These are phyloP conservation scores for Ilex asprella DNA, from an alignment of 257 asterid genomes.

Conservation along the genomic window DNA sequence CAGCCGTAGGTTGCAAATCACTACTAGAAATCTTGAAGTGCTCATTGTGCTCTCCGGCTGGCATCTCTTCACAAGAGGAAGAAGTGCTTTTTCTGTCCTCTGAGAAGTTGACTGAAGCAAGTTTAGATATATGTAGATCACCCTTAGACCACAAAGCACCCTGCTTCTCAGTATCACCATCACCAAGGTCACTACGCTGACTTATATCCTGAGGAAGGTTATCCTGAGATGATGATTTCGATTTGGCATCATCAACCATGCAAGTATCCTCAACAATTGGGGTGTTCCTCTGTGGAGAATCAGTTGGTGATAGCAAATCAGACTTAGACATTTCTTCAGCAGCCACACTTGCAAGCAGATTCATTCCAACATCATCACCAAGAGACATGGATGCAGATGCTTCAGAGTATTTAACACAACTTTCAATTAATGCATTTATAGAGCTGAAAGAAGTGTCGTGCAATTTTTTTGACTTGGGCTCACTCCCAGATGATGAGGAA, in stretches of 20 bases:
- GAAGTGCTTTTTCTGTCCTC: conserved; percentile 14
- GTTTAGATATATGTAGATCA: conserved; percentile 10
- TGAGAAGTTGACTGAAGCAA: conserved; percentile 2
- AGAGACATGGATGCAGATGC: conserved; percentile 32
- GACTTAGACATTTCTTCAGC: conserved; percentile 48
- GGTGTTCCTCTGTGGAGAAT: conserved; percentile 27
- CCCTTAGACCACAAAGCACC: conserved; percentile 9
- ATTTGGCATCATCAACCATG: conserved; percentile 25
- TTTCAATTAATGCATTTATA: conserved; percentile 59
- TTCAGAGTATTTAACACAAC: conserved; percentile 54
- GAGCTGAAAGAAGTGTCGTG: conserved; percentile 39
- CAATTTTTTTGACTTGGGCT: conserved; percentile 19
- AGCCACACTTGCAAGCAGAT: conserved; percentile 66
- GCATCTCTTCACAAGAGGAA: conserved; percentile 15
- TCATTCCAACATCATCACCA: conserved; percentile 55
- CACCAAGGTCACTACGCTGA: conserved; percentile 13
- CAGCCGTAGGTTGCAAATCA: conserved; percentile 12
- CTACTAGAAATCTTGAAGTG: conserved; percentile 12
- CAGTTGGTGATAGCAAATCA: conserved; percentile 27
- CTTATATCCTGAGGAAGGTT: conserved; percentile 6
- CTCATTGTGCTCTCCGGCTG: conserved; percentile 13
- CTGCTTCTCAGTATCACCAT: conserved; percentile 29
- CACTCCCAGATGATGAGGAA: conserved; percentile 17
- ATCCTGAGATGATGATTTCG: conserved; percentile 23
- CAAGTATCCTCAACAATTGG: conserved; percentile 32